Conservation (phyloP, 345 rosid genomes). For the Euphorbia tirucalli region DNA sequence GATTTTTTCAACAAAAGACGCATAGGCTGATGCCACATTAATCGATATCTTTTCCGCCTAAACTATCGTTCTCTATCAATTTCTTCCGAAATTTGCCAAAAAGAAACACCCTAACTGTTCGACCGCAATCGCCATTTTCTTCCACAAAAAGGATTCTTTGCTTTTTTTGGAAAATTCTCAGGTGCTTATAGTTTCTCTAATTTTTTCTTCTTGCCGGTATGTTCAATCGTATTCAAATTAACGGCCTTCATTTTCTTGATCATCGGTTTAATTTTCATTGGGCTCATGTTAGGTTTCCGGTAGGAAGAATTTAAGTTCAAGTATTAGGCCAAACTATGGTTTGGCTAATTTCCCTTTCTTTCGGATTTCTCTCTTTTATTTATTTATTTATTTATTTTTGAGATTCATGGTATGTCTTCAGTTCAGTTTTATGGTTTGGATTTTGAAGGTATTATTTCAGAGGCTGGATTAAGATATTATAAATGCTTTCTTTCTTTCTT, state of each 20-base stretch:
- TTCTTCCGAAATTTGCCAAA: no score
- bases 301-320: neutral
- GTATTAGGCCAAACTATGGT: no score
- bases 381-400: no score
- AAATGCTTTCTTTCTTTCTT: no score
- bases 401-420: neutral
- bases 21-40: neutral
- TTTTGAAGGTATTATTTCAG: neutral
- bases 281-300: no score
- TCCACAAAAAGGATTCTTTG: neutral
- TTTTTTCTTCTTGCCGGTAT: neutral
- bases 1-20: constrained; percentile 12
- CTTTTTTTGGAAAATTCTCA: neutral
- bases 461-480: neutral
- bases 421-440: neutral
- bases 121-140: neutral
- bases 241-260: neutral
- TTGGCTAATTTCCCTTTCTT: neutral
- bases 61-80: neutral
- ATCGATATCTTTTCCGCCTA: neutral
- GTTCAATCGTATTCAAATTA: neutral
- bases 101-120: neutral
- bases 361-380: no score
- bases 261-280: neutral
- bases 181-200: neutral